A percentile compares a stretch with the other conserved stretches of the same genome.
Evolutionary conservation across 306 rosid species (phyloP).

Genomic region (Prinsepia uniflora): DNA sequence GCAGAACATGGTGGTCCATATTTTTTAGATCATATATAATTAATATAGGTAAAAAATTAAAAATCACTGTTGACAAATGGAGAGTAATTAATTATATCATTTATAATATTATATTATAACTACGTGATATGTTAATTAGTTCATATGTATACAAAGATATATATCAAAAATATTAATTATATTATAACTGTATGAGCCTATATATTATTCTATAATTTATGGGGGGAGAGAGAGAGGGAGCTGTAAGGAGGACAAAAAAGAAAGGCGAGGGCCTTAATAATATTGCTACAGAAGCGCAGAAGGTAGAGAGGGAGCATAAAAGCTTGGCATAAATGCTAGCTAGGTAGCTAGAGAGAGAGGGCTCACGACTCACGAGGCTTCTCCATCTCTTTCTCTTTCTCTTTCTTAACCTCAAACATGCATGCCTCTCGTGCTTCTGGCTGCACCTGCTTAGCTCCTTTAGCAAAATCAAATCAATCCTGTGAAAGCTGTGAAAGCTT

Average conservation of each 20-base stretch:
- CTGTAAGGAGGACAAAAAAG: conserved; percentile 58
- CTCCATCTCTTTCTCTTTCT: conserved; percentile 4
- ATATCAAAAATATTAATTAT: no score
- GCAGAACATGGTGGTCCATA: conserved; percentile 43
- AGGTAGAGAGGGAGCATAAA: conserved; percentile 18
- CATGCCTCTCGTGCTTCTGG: conserved; percentile 25
- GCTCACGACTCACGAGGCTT: conserved; percentile 46
- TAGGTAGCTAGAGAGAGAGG: neutral
- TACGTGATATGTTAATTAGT: no score
- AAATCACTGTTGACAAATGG: conserved; percentile 18
- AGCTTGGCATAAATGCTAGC: conserved; percentile 26
- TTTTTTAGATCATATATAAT: no score
- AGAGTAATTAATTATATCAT: no score
- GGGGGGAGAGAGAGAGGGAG: conserved; percentile 39
- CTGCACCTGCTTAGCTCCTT: neutral
- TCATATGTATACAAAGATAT: no score
- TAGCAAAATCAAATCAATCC: neutral
- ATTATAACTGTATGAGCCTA: no score
- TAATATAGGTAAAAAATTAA: no score
- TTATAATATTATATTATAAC: no score
- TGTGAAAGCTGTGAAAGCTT: neutral
- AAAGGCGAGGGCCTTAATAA: neutral
- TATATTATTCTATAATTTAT: no score
- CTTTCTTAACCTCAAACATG: conserved; percentile 30
- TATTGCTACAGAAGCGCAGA: neutral